Conservation (phyloP, 768 basidiomycete species). For the Serendipita sp. region DNA sequence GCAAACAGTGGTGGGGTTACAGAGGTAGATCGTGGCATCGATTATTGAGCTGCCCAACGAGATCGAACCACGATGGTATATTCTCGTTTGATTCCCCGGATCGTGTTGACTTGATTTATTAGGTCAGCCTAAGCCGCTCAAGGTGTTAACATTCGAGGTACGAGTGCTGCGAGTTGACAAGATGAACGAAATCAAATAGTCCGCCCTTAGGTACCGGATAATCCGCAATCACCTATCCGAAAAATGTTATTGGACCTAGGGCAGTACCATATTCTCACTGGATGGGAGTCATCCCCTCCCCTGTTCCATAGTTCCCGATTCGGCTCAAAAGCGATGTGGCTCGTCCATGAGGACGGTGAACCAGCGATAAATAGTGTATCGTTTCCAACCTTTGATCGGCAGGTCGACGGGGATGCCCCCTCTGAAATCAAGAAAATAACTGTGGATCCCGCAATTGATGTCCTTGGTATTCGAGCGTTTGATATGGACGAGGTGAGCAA, state of each 20-base stretch:
- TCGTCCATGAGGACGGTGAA: neutral
- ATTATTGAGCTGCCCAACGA: neutral
- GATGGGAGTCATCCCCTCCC: neutral
- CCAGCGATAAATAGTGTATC: neutral
- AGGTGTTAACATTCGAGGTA: neutral
- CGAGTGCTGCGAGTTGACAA: neutral
- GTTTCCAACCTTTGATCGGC: neutral
- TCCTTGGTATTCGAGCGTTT: neutral
- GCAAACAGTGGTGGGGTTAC: neutral
- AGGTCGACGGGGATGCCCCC: neutral
- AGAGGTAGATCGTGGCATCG: neutral
- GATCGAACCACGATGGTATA: neutral
- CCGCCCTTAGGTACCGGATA: neutral
- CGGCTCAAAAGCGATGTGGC: conserved; percentile 2
- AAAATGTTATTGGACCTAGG: too few relatives aligned
- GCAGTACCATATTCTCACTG: neutral
- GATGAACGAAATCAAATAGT: neutral
- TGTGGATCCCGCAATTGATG: neutral
- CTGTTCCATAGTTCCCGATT: neutral
- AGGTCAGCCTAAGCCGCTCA: neutral
- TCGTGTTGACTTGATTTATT: neutral
- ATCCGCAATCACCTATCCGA: neutral
- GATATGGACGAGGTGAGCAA: neutral
- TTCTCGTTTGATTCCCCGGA: neutral
- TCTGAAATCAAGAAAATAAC: neutral